Evolutionary conservation across 2,329 filamentous ascomycete species (phyloP), one percentile per base, ranked within the genome.

Genomic region (Rutstroemia sp.): DNA sequence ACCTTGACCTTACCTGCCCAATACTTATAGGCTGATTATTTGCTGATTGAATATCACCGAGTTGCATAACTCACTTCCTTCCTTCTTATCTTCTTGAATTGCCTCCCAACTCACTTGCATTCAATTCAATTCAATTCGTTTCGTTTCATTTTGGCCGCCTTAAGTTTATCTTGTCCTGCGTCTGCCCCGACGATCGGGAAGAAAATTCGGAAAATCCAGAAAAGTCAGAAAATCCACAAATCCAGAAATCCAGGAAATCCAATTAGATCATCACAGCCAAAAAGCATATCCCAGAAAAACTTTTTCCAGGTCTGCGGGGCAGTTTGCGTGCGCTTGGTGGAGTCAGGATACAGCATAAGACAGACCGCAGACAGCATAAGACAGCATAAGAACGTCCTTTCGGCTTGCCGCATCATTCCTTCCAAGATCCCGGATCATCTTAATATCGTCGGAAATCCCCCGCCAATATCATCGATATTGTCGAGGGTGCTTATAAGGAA

Each of bases 1-100:
- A 40, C 59, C 57, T 56, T 48, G 62, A 58, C 56, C 56, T 63
- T 66, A 65, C 61, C 63, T 67, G 63, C 64, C 63, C 65, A 61
- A 66, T 60, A 62, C 42, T 44, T 48, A 48, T 21, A 54, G 51
- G 42, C 42, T 48, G 51, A 48, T 54, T 48, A 21, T n/a, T 40
- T 40, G 27, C 27, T 30, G 27, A 30, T 30, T 30, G 27, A 30
- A 46, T 23, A 25, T 34, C 40, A 46, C 40, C 25, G 21, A 39
- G 6, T 46, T 45, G 49, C 27, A 23, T 39, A 51, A 23, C 23
- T 51, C 34, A 14, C 21, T 23, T 23, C 27, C 17, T 34, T 46
- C 44, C 46, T 34, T 54, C 42, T 48, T 48, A 54, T 54, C 51
- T 48, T 12, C 25, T 21, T 36, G 12, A 27, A 16, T 44, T 44